These are phyloP conservation scores for Dioscorea dumetorum DNA, from an alignment of 106 monocot species.

Conservation along the genomic window DNA sequence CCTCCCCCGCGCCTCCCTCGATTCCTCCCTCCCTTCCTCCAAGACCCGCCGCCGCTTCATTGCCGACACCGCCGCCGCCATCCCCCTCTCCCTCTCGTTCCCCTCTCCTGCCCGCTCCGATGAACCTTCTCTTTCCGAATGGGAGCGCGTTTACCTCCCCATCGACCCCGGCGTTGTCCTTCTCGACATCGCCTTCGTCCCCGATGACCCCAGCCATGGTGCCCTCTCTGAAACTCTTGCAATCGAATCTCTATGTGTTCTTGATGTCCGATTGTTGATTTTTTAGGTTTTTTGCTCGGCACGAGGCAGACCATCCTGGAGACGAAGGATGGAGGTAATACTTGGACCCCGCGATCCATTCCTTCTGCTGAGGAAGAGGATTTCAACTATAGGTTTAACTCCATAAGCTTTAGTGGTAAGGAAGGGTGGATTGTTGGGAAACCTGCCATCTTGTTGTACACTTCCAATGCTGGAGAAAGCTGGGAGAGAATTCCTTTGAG, in stretches of 20 bases:
- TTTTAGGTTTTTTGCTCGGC: constrained; percentile 82
- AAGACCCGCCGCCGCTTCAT: constrained; percentile 55
- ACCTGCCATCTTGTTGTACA: constrained; percentile 85
- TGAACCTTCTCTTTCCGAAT: constrained; percentile 69
- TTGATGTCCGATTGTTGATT: not conserved
- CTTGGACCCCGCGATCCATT: constrained; percentile 81
- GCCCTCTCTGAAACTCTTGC: not conserved
- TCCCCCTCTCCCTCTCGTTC: constrained; percentile 15
- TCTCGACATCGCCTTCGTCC: constrained; percentile 89
- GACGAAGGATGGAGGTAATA: constrained; percentile 89
- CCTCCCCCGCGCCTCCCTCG: constrained; percentile 13
- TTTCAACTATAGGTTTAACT: constrained; percentile 98
- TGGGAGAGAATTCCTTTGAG: constrained; percentile 96
- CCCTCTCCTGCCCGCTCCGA: constrained; percentile 32
- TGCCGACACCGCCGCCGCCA: constrained; percentile 48
- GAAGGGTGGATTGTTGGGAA: constrained; percentile 99
- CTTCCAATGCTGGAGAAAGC: constrained; percentile 85
- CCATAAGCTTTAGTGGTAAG: constrained; percentile 84
- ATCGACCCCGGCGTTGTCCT: constrained; percentile 89
- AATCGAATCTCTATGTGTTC: too few relatives aligned
- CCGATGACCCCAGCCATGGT: constrained; percentile 83
- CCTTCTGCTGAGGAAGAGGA: constrained; percentile 97
- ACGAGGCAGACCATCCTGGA: constrained; percentile 96
- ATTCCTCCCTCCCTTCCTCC: constrained; percentile 1
- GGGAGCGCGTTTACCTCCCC: constrained; percentile 92